Conservation (phyloP, 1,139 yeast species). For the Suhomyces taliae region DNA sequence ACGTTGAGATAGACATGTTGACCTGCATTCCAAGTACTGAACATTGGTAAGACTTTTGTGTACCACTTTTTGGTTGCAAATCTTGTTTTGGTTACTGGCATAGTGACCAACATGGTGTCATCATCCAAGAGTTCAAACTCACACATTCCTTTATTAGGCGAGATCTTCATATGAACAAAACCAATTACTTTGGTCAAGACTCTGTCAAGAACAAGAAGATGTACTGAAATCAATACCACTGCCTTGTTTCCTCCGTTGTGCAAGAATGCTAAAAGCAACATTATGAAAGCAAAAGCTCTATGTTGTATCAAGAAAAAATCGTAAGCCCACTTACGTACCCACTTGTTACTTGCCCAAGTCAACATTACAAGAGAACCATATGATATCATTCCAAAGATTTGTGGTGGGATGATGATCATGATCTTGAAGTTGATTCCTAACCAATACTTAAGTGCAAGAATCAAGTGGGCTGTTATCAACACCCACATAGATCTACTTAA, state of each 20-base stretch:
- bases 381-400: constrained; percentile 51
- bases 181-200: constrained; percentile 32
- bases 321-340: constrained; percentile 41
- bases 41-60: constrained; percentile 32
- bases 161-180: constrained; percentile 30
- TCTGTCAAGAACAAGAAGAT: constrained; percentile 46
- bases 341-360: constrained; percentile 37
- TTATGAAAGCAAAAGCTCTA: constrained; percentile 40
- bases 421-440: constrained; percentile 34
- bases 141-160: constrained; percentile 44
- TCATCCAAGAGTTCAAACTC: constrained; percentile 43
- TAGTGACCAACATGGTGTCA: constrained; percentile 39
- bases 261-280: constrained; percentile 45
- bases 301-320: constrained; percentile 49
- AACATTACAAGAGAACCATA: constrained; percentile 38
- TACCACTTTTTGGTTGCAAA: constrained; percentile 28
- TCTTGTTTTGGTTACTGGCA: constrained; percentile 30
- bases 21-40: constrained; percentile 50
- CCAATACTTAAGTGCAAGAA: constrained; percentile 41
- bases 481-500: constrained; percentile 41
- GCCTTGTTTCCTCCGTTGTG: constrained; percentile 40
- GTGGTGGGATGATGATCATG: constrained; percentile 50
- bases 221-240: constrained; percentile 43
- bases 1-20: constrained; percentile 47
- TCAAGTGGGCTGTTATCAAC: constrained; percentile 39